Percentiles rank a stretch among this genome's conserved stretches.
These are phyloP conservation scores for Salvia miltiorrhiza DNA, from an alignment of 257 asterid genomes.

Conservation along the genomic window DNA sequence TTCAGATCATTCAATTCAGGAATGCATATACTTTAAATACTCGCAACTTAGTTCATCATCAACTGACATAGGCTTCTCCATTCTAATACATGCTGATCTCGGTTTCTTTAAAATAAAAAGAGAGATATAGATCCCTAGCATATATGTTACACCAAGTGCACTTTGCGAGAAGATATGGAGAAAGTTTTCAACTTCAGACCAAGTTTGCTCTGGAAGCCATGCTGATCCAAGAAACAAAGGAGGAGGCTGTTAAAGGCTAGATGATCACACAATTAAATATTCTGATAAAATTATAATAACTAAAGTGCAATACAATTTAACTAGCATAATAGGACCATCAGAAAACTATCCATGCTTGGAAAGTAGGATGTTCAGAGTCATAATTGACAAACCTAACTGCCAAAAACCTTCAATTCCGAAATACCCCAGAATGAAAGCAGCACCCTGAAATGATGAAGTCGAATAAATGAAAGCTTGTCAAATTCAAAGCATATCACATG, in stretches of 20 bases:
- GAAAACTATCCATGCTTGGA: constrained; percentile 25
- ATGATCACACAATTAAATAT: constrained; percentile 15
- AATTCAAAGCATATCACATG: constrained; percentile 38
- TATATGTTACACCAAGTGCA: constrained; percentile 18
- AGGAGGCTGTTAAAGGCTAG: constrained; percentile 23
- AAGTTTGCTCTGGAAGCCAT: constrained; percentile 27
- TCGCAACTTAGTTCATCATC: constrained; percentile 7
- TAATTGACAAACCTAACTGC: constrained; percentile 46
- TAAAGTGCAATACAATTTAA: constrained; percentile 29
- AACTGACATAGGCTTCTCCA: constrained; percentile 8
- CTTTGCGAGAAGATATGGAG: constrained; percentile 18
- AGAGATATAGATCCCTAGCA: constrained; percentile 13
- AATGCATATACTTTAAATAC: not conserved
- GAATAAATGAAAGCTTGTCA: constrained; percentile 32
- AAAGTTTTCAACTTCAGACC: constrained; percentile 24
- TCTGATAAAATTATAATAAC: constrained; percentile 6
- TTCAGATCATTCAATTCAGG: constrained; percentile 10
- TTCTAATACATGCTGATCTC: constrained; percentile 19
- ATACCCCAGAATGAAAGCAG: constrained; percentile 40
- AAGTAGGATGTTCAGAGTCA: constrained; percentile 29
- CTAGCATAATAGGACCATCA: constrained; percentile 29
- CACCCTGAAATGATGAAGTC: constrained; percentile 51
- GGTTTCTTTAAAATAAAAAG: not conserved
- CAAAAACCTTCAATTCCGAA: constrained; percentile 35
- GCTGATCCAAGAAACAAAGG: constrained; percentile 29